Evolutionary conservation across 257 asterid species (phyloP).

Genomic region (Solanum appendiculatum): DNA sequence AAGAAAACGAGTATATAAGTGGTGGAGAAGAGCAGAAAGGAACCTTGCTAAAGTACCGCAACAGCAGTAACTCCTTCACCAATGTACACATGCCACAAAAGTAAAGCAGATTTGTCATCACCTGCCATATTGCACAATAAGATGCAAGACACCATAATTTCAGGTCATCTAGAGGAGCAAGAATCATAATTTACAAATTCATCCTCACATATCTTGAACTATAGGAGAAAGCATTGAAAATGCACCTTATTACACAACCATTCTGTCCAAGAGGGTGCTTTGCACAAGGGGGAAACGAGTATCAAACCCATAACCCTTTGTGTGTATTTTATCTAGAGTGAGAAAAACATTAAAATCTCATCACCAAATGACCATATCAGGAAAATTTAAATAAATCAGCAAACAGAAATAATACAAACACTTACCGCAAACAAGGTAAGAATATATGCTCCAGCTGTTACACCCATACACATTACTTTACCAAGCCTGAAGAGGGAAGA

Average conservation of each 20-base stretch:
- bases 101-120: constrained; percentile 84
- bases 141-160: background rate
- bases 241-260: constrained; percentile 91
- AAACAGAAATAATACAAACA: constrained; percentile 6
- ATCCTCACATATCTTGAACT: background rate
- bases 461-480: constrained; percentile 92
- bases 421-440: constrained; percentile 91
- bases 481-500: constrained; percentile 53
- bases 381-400: background rate
- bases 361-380: background rate
- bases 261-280: constrained; percentile 95
- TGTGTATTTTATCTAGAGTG: constrained; percentile 59
- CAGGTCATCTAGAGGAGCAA: background rate
- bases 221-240: background rate
- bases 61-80: constrained; percentile 74
- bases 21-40: background rate
- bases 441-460: constrained; percentile 92
- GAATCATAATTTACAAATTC: background rate
- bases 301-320: constrained; percentile 80
- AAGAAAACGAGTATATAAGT: background rate
- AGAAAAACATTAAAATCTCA: background rate
- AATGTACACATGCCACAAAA: constrained; percentile 83
- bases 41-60: constrained; percentile 98
- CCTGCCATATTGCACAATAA: constrained; percentile 35
- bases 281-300: constrained; percentile 92